Evolutionary conservation across 169 alveolate species (phyloP).

Genomic region (Perkinsus olseni): DNA sequence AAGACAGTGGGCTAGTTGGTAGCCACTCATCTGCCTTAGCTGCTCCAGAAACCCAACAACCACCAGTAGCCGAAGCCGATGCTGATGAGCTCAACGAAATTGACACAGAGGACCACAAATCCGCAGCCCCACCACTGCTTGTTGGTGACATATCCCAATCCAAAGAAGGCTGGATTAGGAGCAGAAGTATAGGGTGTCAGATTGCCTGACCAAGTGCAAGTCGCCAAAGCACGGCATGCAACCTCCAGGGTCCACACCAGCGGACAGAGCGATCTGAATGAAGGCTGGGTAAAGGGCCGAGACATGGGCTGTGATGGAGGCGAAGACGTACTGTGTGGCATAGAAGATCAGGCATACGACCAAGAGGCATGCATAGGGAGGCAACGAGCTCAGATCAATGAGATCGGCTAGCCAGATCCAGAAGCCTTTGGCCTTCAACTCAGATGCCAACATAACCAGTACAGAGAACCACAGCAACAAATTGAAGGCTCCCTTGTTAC

Average conservation of each 20-base stretch:
- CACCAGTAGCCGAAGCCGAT: neutral
- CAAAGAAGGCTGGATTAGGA: conserved; percentile 1
- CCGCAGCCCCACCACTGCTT: conserved; percentile 4
- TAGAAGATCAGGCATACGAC: neutral
- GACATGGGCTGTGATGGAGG: conserved; percentile 5
- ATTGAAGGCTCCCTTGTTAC: neutral
- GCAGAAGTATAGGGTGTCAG: neutral
- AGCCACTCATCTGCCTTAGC: neutral
- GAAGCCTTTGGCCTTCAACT: neutral
- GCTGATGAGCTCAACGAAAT: neutral
- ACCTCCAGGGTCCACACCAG: neutral
- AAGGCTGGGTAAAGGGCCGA: neutral
- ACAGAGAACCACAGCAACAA: neutral
- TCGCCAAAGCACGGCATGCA: neutral
- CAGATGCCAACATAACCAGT: neutral
- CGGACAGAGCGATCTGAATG: neutral
- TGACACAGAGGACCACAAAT: neutral
- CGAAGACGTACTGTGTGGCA: neutral
- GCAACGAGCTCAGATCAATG: neutral
- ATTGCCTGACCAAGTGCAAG: neutral
- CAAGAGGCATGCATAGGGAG: neutral
- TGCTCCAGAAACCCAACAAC: neutral
- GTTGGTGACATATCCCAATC: neutral
- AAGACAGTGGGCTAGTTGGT: neutral
- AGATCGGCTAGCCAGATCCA: neutral